A percentile compares a stretch with the other conserved stretches of the same genome.
Conservation (phyloP, 768 basidiomycete genomes). For the Infundibulicybe gibba region DNA sequence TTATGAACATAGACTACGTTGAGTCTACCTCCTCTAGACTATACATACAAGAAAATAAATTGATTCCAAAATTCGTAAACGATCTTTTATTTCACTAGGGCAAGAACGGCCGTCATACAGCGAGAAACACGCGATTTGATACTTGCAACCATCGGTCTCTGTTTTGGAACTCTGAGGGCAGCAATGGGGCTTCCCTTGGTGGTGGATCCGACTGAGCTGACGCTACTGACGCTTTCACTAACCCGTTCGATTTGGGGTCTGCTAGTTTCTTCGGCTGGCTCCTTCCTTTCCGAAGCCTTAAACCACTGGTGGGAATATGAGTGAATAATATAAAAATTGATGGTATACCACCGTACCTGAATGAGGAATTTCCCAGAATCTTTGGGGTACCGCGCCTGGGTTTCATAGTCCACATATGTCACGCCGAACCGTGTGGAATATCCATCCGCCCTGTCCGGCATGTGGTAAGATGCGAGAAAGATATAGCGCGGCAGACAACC, state of each 20-base stretch:
- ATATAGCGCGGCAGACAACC: background rate
- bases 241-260: background rate
- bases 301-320: conserved; percentile 30
- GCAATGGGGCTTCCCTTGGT: conserved; percentile 10
- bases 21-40: too few relatives aligned
- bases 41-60: too few relatives aligned
- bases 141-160: conserved; percentile 3
- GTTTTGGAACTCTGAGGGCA: conserved; percentile 4
- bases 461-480: background rate
- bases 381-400: conserved; percentile 64
- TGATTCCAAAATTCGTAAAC: too few relatives aligned
- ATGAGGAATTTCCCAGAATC: conserved; percentile 55
- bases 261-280: background rate
- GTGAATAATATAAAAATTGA: background rate
- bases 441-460: conserved; percentile 51
- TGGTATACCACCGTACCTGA: conserved; percentile 31
- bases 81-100: conserved; percentile 17
- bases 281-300: conserved; percentile 14
- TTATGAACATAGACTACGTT: too few relatives aligned
- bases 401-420: conserved; percentile 69
- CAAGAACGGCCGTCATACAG: conserved; percentile 18
- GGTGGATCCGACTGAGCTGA: conserved; percentile 11
- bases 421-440: conserved; percentile 67
- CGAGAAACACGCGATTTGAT: conserved; percentile 19
- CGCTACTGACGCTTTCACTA: conserved; percentile 5